Evolutionary conservation across 2,329 filamentous ascomycete species (phyloP).

Genomic region (Pseudogymnoascus sp.): DNA sequence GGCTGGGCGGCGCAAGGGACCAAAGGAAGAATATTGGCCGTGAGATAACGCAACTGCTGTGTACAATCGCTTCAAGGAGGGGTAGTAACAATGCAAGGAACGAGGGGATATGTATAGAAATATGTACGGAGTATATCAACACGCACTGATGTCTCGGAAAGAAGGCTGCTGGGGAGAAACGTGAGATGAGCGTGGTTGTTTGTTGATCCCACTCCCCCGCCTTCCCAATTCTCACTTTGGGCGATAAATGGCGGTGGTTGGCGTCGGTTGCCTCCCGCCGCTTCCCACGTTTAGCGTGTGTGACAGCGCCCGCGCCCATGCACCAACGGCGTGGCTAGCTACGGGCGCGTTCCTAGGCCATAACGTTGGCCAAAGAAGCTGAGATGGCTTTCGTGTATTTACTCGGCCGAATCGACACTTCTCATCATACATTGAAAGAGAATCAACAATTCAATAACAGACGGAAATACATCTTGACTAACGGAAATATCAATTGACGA

Average conservation of each 20-base stretch:
- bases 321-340: neutral
- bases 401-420: too few relatives aligned
- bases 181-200: neutral
- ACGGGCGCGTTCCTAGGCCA: neutral
- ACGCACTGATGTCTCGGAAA: neutral
- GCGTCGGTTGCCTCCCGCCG: neutral
- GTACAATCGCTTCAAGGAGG: neutral
- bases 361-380: too few relatives aligned
- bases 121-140: neutral
- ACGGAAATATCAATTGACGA: too few relatives aligned
- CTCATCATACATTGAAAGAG: too few relatives aligned
- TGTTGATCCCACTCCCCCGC: neutral
- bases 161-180: neutral
- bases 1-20: neutral
- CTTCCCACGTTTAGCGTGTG: neutral
- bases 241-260: neutral
- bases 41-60: neutral
- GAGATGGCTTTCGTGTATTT: too few relatives aligned
- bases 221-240: neutral
- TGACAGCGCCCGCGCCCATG: neutral
- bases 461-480: too few relatives aligned
- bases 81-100: neutral
- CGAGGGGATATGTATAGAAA: neutral
- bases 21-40: neutral
- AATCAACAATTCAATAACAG: too few relatives aligned